Evolutionary conservation across 768 basidiomycete species (phyloP), one percentile per base, ranked within the genome.

Genomic region (Cystobasidium tubakii): DNA sequence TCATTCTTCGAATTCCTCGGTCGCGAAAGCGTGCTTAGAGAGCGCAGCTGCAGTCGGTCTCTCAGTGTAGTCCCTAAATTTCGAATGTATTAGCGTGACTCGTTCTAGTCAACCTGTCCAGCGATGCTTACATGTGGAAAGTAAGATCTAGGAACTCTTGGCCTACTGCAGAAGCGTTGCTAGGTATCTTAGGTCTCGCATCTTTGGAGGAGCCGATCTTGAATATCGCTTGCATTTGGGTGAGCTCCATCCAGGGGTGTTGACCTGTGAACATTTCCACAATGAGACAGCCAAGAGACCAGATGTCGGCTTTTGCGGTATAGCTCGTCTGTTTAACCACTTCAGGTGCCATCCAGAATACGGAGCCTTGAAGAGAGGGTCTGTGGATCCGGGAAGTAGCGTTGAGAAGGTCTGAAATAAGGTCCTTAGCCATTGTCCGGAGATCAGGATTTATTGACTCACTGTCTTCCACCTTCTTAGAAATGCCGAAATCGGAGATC

Each of bases 331-430:
- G 96, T 79, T 94, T 94, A 74, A 98, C 96, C 23, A 97, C 92
- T 82, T 97, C 95, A 0, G 95, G 95, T 0, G 95, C 95, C 95
- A 98, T 97, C 95, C 95, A 98, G 82, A 96, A 98, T 13, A 97
- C 94, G 0, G 93, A 96, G 1, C 96, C 96, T 81, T 98, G 96
- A 4, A 98, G 83, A 0, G 96, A 98, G 3, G 92, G 91, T 7
- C 96, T 85, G 80, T 97, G 89, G 54, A 88, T 85, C 72, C 89
- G 7, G 39, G 53, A 33, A 10, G 54, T 87, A 13, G 88, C 88
- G 27, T 83, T 83, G 27, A 79, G 78, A 66, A 83, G 79, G 1
- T 83, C 66, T 67, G 21, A 7, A 15, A 31, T 82, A 81, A 82
- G 75, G 23, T 0, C 1, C 19, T 36, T 21, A 72, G 21, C 23